phyloP scores from a whole-genome alignment of 768 basidiomycete species.

The Suillus lakei region DNA sequence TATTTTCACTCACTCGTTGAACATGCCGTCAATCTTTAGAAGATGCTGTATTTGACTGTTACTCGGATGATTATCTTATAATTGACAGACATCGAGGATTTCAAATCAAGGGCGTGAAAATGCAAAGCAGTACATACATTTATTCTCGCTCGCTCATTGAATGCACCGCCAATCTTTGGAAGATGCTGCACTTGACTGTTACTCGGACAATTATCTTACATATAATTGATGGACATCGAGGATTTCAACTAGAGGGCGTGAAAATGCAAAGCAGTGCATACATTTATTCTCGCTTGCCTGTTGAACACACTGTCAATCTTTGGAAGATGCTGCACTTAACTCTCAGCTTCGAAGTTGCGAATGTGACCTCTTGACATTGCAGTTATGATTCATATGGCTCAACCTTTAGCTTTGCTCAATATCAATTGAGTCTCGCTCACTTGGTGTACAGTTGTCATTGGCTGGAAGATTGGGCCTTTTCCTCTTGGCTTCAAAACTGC shows the following conservation, averaged over 20 bases:
- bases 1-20: not conserved
- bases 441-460: not conserved
- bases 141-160: too few relatives aligned
- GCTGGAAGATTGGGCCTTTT: not conserved
- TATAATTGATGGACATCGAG: too few relatives aligned
- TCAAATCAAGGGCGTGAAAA: too few relatives aligned
- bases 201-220: too few relatives aligned
- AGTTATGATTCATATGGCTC: not conserved
- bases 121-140: too few relatives aligned
- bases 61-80: too few relatives aligned
- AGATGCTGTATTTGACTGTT: not conserved
- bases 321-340: not conserved
- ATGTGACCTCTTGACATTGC: not conserved
- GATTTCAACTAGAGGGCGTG: too few relatives aligned
- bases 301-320: not conserved
- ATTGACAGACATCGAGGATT: too few relatives aligned
- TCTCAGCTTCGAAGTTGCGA: not conserved
- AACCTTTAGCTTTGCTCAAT: not conserved
- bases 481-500: not conserved
- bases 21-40: not conserved
- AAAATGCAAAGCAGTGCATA: not conserved
- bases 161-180: too few relatives aligned
- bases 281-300: not conserved
- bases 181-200: too few relatives aligned
- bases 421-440: not conserved